Evolutionary conservation across 345 rosid species (phyloP), one percentile per base, ranked within the genome.

Genomic region (Hypericum androsaemum): DNA sequence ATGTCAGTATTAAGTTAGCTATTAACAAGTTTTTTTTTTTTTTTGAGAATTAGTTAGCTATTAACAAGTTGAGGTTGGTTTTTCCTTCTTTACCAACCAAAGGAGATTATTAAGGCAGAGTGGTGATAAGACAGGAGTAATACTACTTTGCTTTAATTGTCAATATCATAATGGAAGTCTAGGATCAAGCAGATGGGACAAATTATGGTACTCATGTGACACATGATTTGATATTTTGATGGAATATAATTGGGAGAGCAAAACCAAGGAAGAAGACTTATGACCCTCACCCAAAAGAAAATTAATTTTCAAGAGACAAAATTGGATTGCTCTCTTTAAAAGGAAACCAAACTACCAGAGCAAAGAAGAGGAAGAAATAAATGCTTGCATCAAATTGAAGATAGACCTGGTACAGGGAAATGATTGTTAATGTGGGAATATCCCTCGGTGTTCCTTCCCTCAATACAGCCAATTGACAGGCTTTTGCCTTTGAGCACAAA

Each of bases 391-490:
- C 52, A 54, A 62, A 61, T 22, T 22, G 32, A 22, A 22, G 32
- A 22, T 22, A 22, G 32, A 37, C 13, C 0, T 41, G 47, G 64
- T 54, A 48, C 57, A 46, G 58, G 55, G 65, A 72, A 53, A 72
- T 66, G 65, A 57, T 71, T 71, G 62, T 57, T 41, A 54, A 58
- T 50, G 56, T 58, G 56, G 37, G 68, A 66, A 69, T 68, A 56
- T 61, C 57, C 54, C 28, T 47, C 15, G 22, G 53, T 56, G 51
- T 59, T 59, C 57, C 46, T 62, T 52, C 36, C 62, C 53, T 59
- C 55, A 43, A 54, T 57, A 50, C 57, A 63, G 58, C 70, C 69
- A 49, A 62, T 59, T 50, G 64, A 52, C 41, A 48, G 65, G 45
- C 53, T 47, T 53, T 54, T 43, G 12, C 56, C 54, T 53, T 39